Evolutionary conservation across 2,329 filamentous ascomycete genomes (phyloP), one percentile per base, ranked within the genome.

Genomic region (Verticillium tricorpus): DNA sequence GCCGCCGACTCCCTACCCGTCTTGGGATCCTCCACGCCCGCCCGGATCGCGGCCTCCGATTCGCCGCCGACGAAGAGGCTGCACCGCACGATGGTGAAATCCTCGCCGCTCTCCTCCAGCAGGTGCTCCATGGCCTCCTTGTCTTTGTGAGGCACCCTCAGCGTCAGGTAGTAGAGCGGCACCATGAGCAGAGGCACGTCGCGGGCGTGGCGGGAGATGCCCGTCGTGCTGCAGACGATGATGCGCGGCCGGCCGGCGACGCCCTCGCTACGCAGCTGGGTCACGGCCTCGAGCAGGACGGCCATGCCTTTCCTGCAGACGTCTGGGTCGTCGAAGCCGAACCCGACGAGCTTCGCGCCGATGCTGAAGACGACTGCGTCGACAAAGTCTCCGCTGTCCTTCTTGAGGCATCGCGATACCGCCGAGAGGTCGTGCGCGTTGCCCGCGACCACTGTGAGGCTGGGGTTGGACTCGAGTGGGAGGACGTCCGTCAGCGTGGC

Each of bases 321-420:
- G 14, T 75, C 66, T 0, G 80, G 77, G 65, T 85, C 80, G 62
- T 80, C 76, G 28, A 79, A 68, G 2, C 67, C 71, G 61, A 78
- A 66, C 39, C 70, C 76, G 50, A 66, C 63, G 56, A 75, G 56
- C 58, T 68, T 59, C 28, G 70, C 73, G 61, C 84, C 84, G 66
- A 87, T 77, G 61, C 78, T 78, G 61, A 73, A 81, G 61, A 85
- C 67, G 40, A 86, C 68, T 2, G 71, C 69, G 65, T 83, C 79
- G 6, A 82, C 80, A 0, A 80, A 66, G n/a, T 65, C 45, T 6
- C 63, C 63, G 3, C 72, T 66, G 45, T 70, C 64, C 28, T 63
- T 69, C 17, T 68, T 60, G 6, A 85, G 70, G 52, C 74, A 75
- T 14, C 67, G 66, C 4, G 72, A 64, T 2, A 85, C 74, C 11